Evolutionary conservation across 441 rosid species (phyloP).

Genomic region (Pelargonium citronellum): DNA sequence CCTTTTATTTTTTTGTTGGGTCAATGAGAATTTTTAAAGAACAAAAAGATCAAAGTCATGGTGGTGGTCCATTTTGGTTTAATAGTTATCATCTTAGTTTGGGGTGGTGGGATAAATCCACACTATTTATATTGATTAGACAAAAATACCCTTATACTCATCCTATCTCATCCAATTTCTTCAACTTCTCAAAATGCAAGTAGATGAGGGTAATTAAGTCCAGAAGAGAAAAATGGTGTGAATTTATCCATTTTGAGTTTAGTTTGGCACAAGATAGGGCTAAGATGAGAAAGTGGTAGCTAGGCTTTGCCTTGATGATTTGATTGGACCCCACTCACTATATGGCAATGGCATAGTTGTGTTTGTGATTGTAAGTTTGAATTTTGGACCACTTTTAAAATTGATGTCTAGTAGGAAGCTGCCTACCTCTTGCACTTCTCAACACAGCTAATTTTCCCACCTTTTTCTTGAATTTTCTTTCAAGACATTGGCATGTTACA

Average conservation of each 20-base stretch:
- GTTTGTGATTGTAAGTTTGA: not conserved
- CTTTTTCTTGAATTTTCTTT: not conserved
- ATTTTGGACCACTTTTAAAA: not conserved
- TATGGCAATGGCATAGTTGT: not conserved
- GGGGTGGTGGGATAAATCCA: not conserved
- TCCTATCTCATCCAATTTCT: no score
- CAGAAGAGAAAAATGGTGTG: no score
- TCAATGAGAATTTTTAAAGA: not conserved
- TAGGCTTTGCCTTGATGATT: no score
- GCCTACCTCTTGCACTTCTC: not conserved
- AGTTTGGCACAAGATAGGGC: not conserved
- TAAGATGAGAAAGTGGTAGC: no score
- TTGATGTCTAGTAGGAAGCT: not conserved
- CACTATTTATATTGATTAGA: no score
- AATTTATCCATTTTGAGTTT: not conserved
- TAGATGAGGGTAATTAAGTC: no score
- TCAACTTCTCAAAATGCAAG: no score
- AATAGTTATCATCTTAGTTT: not conserved
- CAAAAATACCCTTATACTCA: no score
- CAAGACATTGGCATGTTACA: not conserved
- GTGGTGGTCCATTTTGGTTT: constrained; percentile 1
- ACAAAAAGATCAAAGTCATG: not conserved
- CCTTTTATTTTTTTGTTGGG: not conserved
- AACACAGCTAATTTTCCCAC: not conserved
- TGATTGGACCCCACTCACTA: no score